phyloP scores from a whole-genome alignment of 305 asterid species.

The Solanum hybrid region DNA sequence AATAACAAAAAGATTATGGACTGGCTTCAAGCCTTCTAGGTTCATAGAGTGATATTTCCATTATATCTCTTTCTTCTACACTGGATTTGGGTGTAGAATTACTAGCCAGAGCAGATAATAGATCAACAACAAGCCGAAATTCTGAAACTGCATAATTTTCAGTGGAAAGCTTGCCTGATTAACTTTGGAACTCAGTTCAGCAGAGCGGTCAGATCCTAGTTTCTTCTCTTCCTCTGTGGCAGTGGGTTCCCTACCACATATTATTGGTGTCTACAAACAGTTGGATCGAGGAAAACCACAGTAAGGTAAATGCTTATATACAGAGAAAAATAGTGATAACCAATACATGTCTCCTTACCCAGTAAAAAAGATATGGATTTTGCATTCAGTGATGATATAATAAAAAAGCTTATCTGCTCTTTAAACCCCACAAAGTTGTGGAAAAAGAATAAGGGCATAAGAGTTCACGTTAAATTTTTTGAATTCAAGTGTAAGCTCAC shows the following conservation, averaged over 20 bases:
- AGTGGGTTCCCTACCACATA: slow-evolving; percentile 89
- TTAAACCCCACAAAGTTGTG: neutral
- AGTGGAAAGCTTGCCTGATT: slow-evolving; percentile 59
- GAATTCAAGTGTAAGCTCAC: slow-evolving; percentile 29
- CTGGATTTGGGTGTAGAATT: neutral
- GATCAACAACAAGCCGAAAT: neutral
- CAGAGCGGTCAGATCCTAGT: slow-evolving; percentile 76
- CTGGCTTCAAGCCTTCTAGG: neutral
- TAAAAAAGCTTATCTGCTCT: slow-evolving; percentile 1
- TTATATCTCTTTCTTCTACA: neutral
- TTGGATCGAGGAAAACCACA: slow-evolving; percentile 6
- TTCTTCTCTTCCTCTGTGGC: slow-evolving; percentile 77
- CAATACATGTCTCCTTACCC: neutral
- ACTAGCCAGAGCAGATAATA: neutral
- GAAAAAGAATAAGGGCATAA: neutral
- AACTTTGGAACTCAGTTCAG: slow-evolving; percentile 80
- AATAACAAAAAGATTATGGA: neutral
- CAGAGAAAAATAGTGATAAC: neutral
- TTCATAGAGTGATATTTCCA: neutral
- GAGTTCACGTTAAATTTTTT: neutral
- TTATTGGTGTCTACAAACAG: slow-evolving; percentile 60
- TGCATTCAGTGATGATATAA: neutral
- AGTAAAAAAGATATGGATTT: neutral
- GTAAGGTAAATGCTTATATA: slow-evolving; percentile 8
- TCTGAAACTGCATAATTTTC: neutral